Percentiles rank a stretch among this genome's conserved stretches.
Evolutionary conservation across 2,329 filamentous ascomycete species (phyloP).

Genomic region (Pezicula neosporulosa): DNA sequence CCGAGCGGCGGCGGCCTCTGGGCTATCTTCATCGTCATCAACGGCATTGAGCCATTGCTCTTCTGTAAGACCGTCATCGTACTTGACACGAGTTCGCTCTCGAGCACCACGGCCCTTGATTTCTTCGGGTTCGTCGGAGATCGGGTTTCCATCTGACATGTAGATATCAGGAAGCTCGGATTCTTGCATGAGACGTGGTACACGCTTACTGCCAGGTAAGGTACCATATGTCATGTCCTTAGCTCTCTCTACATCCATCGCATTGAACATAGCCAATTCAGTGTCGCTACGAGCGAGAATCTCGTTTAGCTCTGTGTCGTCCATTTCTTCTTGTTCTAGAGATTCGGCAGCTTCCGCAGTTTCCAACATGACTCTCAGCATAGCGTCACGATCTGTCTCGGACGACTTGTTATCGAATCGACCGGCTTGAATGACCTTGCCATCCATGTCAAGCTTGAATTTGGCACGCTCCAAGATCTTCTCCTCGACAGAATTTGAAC

Average conservation of each 20-base stretch:
- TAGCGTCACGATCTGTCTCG: constrained; percentile 95
- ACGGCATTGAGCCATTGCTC: constrained; percentile 99
- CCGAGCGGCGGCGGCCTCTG: constrained; percentile 87
- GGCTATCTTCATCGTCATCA: constrained; percentile 91
- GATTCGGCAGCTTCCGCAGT: constrained; percentile 67
- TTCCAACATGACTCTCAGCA: constrained; percentile 90
- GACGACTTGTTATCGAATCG: constrained; percentile 99
- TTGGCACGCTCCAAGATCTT: constrained; percentile 96
- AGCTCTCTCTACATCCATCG: constrained; percentile 74
- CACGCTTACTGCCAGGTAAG: constrained; percentile 53
- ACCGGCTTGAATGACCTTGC: constrained; percentile 98
- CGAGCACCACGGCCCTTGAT: constrained; percentile 83
- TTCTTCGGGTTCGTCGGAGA: constrained; percentile 76
- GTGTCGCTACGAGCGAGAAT: constrained; percentile 86
- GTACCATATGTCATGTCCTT: constrained; percentile 70
- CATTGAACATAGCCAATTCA: constrained; percentile 75
- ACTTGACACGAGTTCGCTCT: constrained; percentile 90
- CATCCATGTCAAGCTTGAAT: constrained; percentile 98
- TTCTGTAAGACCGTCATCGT: constrained; percentile 95
- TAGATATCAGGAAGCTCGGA: constrained; percentile 93
- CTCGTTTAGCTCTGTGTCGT: constrained; percentile 94
- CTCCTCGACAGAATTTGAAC: constrained; percentile 94
- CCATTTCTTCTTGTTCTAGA: constrained; percentile 91
- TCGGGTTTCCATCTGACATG: constrained; percentile 77
- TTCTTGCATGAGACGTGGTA: constrained; percentile 82